A percentile compares a stretch with the other conserved stretches of the same genome.
Evolutionary conservation across 257 asterid species (phyloP).

Genomic region (Phtheirospermum japonicum): DNA sequence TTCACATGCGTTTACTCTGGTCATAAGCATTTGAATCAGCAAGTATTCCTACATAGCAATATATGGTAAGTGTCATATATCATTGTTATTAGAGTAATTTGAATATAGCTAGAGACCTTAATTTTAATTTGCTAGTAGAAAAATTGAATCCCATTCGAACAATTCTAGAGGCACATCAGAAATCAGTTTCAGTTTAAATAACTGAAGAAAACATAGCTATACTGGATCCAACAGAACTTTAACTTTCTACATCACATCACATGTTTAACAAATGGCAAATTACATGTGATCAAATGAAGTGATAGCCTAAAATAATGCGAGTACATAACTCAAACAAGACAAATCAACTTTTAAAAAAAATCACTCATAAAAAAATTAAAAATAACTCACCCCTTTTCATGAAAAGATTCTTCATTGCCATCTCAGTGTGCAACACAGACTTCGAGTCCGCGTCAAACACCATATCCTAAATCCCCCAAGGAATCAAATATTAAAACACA

Average conservation of each 20-base stretch:
- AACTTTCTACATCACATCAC: not conserved
- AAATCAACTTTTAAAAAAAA: not conserved
- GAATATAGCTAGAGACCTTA: not conserved
- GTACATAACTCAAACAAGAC: not conserved
- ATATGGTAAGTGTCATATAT: not conserved
- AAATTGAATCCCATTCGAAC: too few relatives aligned
- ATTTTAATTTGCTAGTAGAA: not conserved
- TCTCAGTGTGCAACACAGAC: conserved; percentile 90
- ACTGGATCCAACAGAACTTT: too few relatives aligned
- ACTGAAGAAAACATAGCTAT: too few relatives aligned
- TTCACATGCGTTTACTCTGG: conserved; percentile 94
- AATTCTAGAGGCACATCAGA: too few relatives aligned
- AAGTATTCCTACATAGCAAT: not conserved
- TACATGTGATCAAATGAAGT: too few relatives aligned
- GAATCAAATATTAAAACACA: not conserved
- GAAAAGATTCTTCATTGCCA: conserved; percentile 99
- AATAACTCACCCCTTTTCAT: conserved; percentile 82
- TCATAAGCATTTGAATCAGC: conserved; percentile 62
- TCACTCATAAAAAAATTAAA: not conserved
- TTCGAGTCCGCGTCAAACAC: conserved; percentile 82
- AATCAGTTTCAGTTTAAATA: too few relatives aligned
- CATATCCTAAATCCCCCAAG: conserved; percentile 59
- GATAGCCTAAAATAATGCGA: not conserved
- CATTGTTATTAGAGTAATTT: not conserved
- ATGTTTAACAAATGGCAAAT: not conserved